Base-by-base conservation (phyloP, 768 basidiomycete genomes). In the Tricholoma matsutake region DNA sequence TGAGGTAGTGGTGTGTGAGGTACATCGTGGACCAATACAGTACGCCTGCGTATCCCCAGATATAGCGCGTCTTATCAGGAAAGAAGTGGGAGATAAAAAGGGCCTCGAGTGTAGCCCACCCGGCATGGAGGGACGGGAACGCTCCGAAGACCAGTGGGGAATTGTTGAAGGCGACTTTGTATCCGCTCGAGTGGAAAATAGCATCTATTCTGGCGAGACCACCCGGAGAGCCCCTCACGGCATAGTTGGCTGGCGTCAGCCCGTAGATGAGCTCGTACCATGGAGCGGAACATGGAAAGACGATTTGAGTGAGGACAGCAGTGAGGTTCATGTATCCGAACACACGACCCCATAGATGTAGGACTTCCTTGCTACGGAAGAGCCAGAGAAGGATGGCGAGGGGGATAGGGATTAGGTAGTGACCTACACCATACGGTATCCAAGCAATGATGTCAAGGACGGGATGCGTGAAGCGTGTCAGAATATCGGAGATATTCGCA, bases 21-120 rank as follows among this genome's bases (percentile, higher is more conserved):
- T 96, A 98, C 96, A 98, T 98, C 22, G 96, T 98, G 9, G 92
- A 88, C 97, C 97, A 99, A 73, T 96, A 98, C 4, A 99, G 83
- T 16, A 92, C 76, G 6, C 84, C 86, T 2, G 87, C 88, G 75
- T 98, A 99, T 1, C 75, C 78, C 92, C 94, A 98, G 22, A 87
- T 86, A 64, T 81, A 87, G 2, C 77, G 78, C 1, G 84, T 79
- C 32, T 80, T 81, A 62, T 82, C 81, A 0, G 93, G 92, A 85
- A 98, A 98, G 77, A 98, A 98, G 75, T 98, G 94, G 18, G 91
- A 86, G 57, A 98, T 76, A 82, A 96, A 96, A 54, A 99, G 83
- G 0, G 95, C 96, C 65, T 93, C 93, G 66, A 98, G 85, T 4
- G 96, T 97, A 2, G 92, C 92, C 71, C 86, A 89, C 2, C 85